A percentile compares a stretch with the other conserved stretches of the same genome.
Conservation (phyloP, 345 rosid genomes). For the Eutrema japonicum region DNA sequence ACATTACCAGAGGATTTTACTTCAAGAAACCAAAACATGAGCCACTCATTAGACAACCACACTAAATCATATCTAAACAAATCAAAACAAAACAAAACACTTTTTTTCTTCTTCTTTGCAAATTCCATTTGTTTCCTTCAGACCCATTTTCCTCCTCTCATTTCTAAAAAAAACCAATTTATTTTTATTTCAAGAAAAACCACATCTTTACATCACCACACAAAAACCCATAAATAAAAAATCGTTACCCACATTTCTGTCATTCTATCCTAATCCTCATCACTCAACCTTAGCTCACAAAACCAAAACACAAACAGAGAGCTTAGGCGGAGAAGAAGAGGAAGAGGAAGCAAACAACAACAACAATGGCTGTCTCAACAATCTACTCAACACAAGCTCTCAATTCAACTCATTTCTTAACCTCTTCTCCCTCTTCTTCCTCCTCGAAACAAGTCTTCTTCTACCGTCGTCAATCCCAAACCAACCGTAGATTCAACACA, state of each 20-base stretch:
- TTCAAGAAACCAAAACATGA: slow-evolving; percentile 39
- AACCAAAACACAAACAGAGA: slow-evolving; percentile 28
- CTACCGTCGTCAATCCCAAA: slow-evolving; percentile 47
- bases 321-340: slow-evolving; percentile 47
- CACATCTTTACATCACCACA: slow-evolving; percentile 39
- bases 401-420: slow-evolving; percentile 67
- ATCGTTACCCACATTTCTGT: slow-evolving; percentile 36
- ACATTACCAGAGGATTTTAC: slow-evolving; percentile 14
- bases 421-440: slow-evolving; percentile 56
- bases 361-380: slow-evolving; percentile 72
- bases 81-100: slow-evolving; percentile 19
- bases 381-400: slow-evolving; percentile 73
- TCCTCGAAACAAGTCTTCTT: slow-evolving; percentile 57
- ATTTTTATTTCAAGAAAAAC: slow-evolving; percentile 8
- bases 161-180: slow-evolving; percentile 24
- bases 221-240: slow-evolving; percentile 39
- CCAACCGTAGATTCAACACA: slow-evolving; percentile 45
- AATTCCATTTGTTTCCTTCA: slow-evolving; percentile 52
- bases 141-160: slow-evolving; percentile 45
- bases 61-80: background rate
- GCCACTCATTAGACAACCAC: slow-evolving; percentile 42
- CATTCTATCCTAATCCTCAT: slow-evolving; percentile 45
- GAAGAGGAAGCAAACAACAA: background rate
- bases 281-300: slow-evolving; percentile 42
- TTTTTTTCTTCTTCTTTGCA: slow-evolving; percentile 30